Conservation (phyloP, 73 alveolate genomes). For the Tetrahymena thermophila region DNA sequence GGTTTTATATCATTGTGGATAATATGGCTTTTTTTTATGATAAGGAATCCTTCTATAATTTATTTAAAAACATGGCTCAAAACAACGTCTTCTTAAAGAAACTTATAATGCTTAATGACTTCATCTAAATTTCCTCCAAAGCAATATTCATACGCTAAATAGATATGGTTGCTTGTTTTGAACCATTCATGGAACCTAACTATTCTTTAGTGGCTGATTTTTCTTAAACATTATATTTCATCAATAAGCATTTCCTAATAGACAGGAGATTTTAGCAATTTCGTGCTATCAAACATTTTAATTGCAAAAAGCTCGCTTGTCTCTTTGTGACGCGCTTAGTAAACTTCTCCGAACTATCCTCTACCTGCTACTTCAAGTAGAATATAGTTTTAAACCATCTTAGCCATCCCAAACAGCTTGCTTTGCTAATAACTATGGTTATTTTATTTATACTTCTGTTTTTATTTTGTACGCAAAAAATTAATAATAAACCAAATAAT, state of each 20-base stretch:
- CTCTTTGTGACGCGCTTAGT: constrained; percentile 9
- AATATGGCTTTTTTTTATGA: constrained; percentile 11
- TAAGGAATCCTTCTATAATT: constrained; percentile 7
- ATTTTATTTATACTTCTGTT: background rate
- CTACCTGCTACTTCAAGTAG: constrained; percentile 18
- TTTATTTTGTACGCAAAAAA: background rate
- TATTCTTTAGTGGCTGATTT: constrained; percentile 10
- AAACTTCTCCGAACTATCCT: constrained; percentile 39
- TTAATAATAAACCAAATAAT: background rate
- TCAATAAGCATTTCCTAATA: constrained; percentile 30
- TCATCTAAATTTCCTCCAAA: constrained; percentile 43
- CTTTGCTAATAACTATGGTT: background rate
- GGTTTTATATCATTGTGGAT: constrained; percentile 33
- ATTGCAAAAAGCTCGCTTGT: constrained; percentile 20
- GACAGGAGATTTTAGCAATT: background rate
- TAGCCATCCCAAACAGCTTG: background rate
- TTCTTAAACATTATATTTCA: constrained; percentile 26
- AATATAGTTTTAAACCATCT: constrained; percentile 12
- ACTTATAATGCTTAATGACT: constrained; percentile 5
- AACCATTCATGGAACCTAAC: constrained; percentile 20
- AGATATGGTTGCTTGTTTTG: constrained; percentile 14
- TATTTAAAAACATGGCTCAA: constrained; percentile 8
- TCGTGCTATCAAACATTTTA: background rate
- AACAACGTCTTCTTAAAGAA: constrained; percentile 6
- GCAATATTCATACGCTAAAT: constrained; percentile 26